These are phyloP conservation scores for Verticillium alfalfae DNA, from an alignment of 2,329 filamentous ascomycete genomes.

Conservation along the genomic window DNA sequence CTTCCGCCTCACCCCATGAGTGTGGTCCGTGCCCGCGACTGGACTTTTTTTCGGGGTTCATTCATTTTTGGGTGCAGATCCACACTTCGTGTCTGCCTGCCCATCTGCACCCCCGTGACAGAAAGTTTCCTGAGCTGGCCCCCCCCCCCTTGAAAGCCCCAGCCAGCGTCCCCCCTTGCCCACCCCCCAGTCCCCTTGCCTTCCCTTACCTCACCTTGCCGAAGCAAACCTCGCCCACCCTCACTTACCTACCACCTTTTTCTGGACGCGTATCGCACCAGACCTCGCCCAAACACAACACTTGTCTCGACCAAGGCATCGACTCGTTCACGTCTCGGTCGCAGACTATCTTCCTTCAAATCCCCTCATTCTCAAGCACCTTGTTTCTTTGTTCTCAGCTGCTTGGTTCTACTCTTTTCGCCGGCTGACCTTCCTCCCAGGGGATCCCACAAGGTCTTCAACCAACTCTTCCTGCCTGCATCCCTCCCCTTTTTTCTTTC, in stretches of 20 bases:
- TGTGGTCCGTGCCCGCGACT: background rate
- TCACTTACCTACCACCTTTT: background rate
- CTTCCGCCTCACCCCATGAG: background rate
- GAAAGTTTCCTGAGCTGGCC: background rate
- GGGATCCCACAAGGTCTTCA: background rate
- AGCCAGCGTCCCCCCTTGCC: background rate
- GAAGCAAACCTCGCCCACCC: background rate
- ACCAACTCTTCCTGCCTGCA: background rate
- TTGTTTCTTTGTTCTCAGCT: background rate
- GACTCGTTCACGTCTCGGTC: background rate
- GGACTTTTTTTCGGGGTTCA: background rate
- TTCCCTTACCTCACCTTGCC: background rate
- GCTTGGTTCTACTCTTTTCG: background rate
- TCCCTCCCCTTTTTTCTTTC: background rate
- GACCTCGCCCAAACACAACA: background rate
- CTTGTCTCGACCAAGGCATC: background rate
- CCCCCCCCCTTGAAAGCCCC: background rate
- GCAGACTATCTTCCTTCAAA: background rate
- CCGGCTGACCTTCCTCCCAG: background rate
- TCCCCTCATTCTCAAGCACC: background rate
- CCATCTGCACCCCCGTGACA: background rate
- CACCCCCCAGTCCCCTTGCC: background rate
- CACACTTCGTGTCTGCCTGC: background rate
- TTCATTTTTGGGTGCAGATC: background rate
- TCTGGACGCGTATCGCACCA: background rate